Conservation (phyloP, 139 green algal species). For the Chlamydomonas applanata region DNA sequence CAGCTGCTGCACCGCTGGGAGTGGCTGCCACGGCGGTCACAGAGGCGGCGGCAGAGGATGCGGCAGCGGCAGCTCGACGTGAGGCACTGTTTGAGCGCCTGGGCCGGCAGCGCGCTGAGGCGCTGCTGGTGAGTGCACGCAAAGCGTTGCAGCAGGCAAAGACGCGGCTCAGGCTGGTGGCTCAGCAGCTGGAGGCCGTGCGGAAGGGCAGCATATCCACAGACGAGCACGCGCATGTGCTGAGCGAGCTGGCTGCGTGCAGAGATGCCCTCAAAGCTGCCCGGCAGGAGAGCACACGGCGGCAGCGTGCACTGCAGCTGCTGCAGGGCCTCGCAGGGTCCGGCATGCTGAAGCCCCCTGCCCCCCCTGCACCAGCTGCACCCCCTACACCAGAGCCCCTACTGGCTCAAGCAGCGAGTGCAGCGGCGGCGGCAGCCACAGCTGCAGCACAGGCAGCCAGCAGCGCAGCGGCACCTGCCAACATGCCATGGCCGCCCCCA, state of each 20-base stretch:
- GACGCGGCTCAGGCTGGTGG: slow-evolving; percentile 18
- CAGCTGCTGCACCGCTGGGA: too few species aligned
- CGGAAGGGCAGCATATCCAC: slow-evolving; percentile 1
- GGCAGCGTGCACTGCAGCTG: slow-evolving; percentile 32
- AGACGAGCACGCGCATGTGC: not conserved
- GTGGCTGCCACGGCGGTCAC: slow-evolving; percentile 9
- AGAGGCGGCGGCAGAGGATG: slow-evolving; percentile 23
- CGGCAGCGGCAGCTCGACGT: slow-evolving; percentile 39
- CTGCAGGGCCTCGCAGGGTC: slow-evolving; percentile 31
- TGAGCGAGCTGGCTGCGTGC: slow-evolving; percentile 34
- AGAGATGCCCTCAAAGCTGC: slow-evolving; percentile 37
- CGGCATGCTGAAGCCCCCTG: not conserved
- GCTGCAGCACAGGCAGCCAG: slow-evolving; percentile 6
- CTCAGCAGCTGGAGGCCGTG: slow-evolving; percentile 21
- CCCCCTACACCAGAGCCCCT: not conserved
- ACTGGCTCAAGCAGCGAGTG: not conserved
- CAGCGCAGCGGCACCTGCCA: not conserved
- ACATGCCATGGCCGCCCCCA: not conserved
- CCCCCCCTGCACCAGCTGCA: not conserved
- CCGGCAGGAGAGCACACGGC: slow-evolving; percentile 40
- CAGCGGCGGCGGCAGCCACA: slow-evolving; percentile 2
- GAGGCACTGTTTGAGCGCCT: slow-evolving; percentile 52
- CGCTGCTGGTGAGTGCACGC: not conserved
- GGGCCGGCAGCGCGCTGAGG: slow-evolving; percentile 44
- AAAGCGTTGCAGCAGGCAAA: not conserved